These are phyloP conservation scores for Orbilia ellipsospora DNA, from an alignment of 2,329 filamentous ascomycete genomes.

Conservation along the genomic window DNA sequence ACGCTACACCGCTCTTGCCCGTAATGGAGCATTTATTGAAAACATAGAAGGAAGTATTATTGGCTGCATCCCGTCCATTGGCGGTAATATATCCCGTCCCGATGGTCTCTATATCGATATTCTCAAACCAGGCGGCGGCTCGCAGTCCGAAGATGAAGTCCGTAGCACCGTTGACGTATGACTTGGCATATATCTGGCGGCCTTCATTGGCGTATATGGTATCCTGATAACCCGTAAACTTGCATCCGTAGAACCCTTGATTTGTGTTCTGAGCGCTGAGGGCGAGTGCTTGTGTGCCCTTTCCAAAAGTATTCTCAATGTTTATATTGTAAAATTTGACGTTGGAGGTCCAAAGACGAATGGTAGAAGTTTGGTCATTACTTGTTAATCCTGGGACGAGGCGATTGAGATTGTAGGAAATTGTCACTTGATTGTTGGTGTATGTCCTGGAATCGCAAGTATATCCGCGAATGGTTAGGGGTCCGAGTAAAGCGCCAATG, in stretches of 20 bases:
- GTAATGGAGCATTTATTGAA: conserved; percentile 68
- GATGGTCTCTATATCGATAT: conserved; percentile 66
- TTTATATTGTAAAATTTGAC: conserved; percentile 74
- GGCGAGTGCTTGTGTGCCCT: conserved; percentile 68
- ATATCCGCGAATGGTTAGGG: conserved; percentile 70
- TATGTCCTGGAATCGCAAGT: conserved; percentile 69
- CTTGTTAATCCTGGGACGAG: conserved; percentile 62
- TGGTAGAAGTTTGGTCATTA: conserved; percentile 68
- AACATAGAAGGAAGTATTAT: conserved; percentile 67
- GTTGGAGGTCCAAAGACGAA: conserved; percentile 65
- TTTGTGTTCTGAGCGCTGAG: conserved; percentile 67
- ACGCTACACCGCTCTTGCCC: conserved; percentile 62
- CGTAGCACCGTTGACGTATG: conserved; percentile 69
- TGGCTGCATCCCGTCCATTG: conserved; percentile 63
- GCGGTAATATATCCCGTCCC: conserved; percentile 66
- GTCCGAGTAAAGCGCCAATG: conserved; percentile 65
- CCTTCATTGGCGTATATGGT: conserved; percentile 67
- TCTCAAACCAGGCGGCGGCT: conserved; percentile 67
- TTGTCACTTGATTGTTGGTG: conserved; percentile 69
- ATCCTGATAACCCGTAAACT: conserved; percentile 70
- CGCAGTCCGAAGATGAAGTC: conserved; percentile 72
- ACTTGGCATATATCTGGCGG: conserved; percentile 69
- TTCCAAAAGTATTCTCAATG: conserved; percentile 65
- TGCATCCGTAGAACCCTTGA: conserved; percentile 70
- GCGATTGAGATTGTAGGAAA: conserved; percentile 65